phyloP scores from a whole-genome alignment of 148 eudicot genomes.

The Fagopyrum tataricum region DNA sequence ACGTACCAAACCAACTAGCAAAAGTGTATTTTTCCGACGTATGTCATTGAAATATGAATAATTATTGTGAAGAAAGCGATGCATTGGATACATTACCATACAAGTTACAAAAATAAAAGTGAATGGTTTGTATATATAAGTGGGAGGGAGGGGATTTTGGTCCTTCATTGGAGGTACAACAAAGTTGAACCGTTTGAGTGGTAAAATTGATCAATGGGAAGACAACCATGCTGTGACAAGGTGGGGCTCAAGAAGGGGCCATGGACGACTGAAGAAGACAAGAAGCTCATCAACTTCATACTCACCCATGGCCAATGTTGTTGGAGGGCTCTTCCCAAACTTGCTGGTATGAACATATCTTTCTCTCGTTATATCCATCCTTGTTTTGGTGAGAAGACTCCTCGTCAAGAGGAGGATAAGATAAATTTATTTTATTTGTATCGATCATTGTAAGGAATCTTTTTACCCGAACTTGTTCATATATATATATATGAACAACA shows the following conservation, averaged over 20 bases:
- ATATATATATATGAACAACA: too few species aligned
- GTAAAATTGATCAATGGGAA: constrained; percentile 75
- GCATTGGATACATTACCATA: not conserved
- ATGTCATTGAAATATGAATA: not conserved
- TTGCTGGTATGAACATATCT: constrained; percentile 49
- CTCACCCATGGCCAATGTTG: constrained; percentile 92
- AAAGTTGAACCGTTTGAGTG: not conserved
- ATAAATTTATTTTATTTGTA: too few species aligned
- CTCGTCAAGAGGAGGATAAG: too few species aligned
- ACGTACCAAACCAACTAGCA: not conserved
- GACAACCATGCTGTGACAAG: constrained; percentile 97
- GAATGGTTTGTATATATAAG: not conserved
- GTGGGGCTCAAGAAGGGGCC: constrained; percentile 97
- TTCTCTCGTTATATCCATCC: not conserved
- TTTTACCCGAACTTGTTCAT: too few species aligned
- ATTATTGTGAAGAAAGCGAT: not conserved
- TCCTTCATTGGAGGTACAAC: not conserved
- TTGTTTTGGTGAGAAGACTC: too few species aligned
- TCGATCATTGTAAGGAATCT: too few species aligned
- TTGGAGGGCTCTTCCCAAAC: constrained; percentile 94
- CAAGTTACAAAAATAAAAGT: not conserved
- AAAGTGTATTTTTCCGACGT: not conserved
- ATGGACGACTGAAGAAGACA: constrained; percentile 96
- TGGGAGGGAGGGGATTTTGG: not conserved
- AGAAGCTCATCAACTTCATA: constrained; percentile 83